Base-by-base conservation (phyloP, 768 basidiomycete genomes). In the Brasilioporus rufonigricans region DNA sequence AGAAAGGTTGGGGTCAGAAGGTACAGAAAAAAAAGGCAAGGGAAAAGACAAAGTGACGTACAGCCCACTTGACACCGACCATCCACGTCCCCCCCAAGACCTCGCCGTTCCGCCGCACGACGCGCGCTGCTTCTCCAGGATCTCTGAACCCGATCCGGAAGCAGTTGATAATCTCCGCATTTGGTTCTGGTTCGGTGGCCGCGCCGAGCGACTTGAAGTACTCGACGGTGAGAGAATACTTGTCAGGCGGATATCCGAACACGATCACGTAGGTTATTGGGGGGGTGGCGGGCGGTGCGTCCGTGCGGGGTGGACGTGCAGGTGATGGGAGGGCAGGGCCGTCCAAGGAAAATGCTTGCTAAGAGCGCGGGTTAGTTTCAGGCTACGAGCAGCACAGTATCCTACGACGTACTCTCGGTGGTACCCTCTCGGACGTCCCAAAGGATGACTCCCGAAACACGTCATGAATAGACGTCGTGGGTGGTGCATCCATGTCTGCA, bases 191-290 rank as follows among this genome's bases (percentile, higher is more conserved):
- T 18, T 87, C 86, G 3, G 87, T 86, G 32, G 85, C 73, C 14
- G 82, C 81, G 9, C 89, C 91, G 21, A 95, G 72, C 1, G 85
- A 83, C 60, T 79, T 80, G 75, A 91, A 88, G 68, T 88, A 88
- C 62, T 88, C 87, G 16, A 81, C 82, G 0, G 87, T 84, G 16
- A 84, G 65, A 49, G 80, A 83, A 67, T 87, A 89, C 64, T 85
- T 85, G 69, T 93, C 89, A 31, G 83, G 75, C 6, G 93, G 91
- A 66, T 93, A 95, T n/a, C 93, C 93, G 57, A 92, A 95, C 48
- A 95, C 84, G 63, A 93, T 77, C 33, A 95, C 76, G 63, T 86
- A 87, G 27, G 80, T 67, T 3, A 80, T 75, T 26, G 82, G 78
- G 12, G 71, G 46, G 6, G 74, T 55, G 39, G 68, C 55, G n/a